Base-by-base conservation (phyloP, 2,329 filamentous ascomycete genomes). In the Coniella lustricola region DNA sequence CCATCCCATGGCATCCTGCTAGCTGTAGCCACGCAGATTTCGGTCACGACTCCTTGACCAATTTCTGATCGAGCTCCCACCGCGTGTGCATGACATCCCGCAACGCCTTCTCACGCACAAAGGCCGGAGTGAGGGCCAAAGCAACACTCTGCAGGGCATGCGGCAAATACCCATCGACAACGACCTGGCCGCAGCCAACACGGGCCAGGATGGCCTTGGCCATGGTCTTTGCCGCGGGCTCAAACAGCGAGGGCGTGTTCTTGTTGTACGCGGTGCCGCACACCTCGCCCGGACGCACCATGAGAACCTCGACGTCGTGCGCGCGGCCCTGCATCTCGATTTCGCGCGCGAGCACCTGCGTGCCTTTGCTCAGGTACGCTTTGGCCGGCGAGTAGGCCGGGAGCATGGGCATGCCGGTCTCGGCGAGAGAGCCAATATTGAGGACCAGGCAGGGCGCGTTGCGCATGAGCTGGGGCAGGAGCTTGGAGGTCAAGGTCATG, bases 361-460 rank as follows among this genome's bases (percentile, higher is more conserved):
- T 44, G n/a, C 51, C 21, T 12, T 45, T 52, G 43, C 46, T 44
- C 16, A 55, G 20, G 34, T 53, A 59, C 3, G 41, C 44, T 51
- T 59, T 61, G 55, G 65, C 71, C 13, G 60, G 57, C 9, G 57
- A 56, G 8, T 62, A 62, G 47, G 50, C 62, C 9, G 16, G 35
- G 25, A 77, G 52, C 52, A 72, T 72, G 0, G 77, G 77, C 12
- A 74, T 50, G 1, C 71, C 72, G 13, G 64, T 56, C 40, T 71
- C 67, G 3, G 71, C 62, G 3, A 72, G 53, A 3, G 72, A 75
- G 5, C 73, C 71, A 31, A 78, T 64, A 55, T 74, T 79, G 54
- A 81, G 46, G 44, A 81, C 62, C 5, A 81, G 60, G 2, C 66
- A 61, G 0, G 75, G 73, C 0, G 57, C 54, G 46, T 64, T 68